A percentile compares a stretch with the other conserved stretches of the same genome.
These are phyloP conservation scores for Alternaria atra DNA, from an alignment of 2,329 filamentous ascomycete species.

Conservation along the genomic window DNA sequence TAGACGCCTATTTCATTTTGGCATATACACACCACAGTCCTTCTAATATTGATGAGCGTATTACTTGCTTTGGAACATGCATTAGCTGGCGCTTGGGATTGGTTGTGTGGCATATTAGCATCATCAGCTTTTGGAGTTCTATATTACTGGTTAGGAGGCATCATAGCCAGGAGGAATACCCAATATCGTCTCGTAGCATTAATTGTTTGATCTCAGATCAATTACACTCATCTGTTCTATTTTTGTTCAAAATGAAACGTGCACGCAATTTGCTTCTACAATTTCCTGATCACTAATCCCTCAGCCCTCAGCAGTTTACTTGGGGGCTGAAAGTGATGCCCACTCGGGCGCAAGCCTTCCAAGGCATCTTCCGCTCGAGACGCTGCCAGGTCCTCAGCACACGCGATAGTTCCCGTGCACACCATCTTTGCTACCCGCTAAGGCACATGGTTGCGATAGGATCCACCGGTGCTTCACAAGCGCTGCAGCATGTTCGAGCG, in stretches of 20 bases:
- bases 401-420: constrained; percentile 16
- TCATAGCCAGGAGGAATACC: constrained; percentile 32
- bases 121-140: constrained; percentile 30
- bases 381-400: constrained; percentile 4
- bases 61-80: constrained; percentile 35
- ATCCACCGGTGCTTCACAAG: constrained; percentile 5
- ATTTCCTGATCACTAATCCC: not conserved
- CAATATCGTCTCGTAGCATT: constrained; percentile 31
- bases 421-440: constrained; percentile 15
- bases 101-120: constrained; percentile 26
- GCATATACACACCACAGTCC: constrained; percentile 29
- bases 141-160: constrained; percentile 28
- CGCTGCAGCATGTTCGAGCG: constrained; percentile 8
- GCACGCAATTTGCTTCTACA: not conserved
- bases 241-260: constrained; percentile 19
- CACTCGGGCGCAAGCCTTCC: not conserved
- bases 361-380: not conserved
- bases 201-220: constrained; percentile 32
- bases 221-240: not conserved
- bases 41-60: constrained; percentile 52
- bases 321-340: not conserved
- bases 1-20: constrained; percentile 40
- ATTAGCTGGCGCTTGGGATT: constrained; percentile 45
- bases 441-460: constrained; percentile 9
- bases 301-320: not conserved